phyloP scores from a whole-genome alignment of 1,284 basidiomycete genomes.

The Trichosporon coremiiforme region DNA sequence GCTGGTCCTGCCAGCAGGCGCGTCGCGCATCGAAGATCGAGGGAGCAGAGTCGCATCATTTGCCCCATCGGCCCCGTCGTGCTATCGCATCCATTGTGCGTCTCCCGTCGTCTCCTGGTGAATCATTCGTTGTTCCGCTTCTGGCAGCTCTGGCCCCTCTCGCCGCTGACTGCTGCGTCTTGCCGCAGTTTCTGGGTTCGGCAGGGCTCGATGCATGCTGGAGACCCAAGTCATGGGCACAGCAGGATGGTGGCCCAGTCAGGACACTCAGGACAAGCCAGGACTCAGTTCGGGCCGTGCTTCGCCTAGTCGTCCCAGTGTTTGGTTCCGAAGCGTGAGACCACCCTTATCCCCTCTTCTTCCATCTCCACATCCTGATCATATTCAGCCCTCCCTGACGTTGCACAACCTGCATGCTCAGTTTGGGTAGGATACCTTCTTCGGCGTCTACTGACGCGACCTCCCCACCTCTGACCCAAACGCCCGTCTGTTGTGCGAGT shows the following conservation, averaged over 20 bases:
- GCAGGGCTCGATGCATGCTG: neutral
- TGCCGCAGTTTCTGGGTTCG: slow-evolving; percentile 11
- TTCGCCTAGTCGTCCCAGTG: neutral
- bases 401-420: neutral
- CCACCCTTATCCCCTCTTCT: neutral
- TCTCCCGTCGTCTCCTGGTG: neutral
- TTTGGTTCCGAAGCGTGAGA: slow-evolving; percentile 10
- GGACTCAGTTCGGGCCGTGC: slow-evolving; percentile 1
- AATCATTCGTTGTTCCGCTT: neutral
- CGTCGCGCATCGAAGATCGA: neutral
- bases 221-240: neutral
- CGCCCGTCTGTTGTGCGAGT: neutral
- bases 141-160: neutral
- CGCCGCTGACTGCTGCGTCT: neutral
- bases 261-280: neutral
- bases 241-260: neutral
- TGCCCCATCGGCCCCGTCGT: neutral
- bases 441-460: neutral
- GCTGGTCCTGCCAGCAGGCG: neutral
- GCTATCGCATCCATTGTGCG: neutral
- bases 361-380: neutral
- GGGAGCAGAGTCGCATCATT: neutral
- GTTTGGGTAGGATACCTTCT: neutral
- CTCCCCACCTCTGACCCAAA: neutral
- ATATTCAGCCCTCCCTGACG: slow-evolving; percentile 4